Base-by-base conservation (phyloP, 768 basidiomycete species). In the Pulveroboletus frians region DNA sequence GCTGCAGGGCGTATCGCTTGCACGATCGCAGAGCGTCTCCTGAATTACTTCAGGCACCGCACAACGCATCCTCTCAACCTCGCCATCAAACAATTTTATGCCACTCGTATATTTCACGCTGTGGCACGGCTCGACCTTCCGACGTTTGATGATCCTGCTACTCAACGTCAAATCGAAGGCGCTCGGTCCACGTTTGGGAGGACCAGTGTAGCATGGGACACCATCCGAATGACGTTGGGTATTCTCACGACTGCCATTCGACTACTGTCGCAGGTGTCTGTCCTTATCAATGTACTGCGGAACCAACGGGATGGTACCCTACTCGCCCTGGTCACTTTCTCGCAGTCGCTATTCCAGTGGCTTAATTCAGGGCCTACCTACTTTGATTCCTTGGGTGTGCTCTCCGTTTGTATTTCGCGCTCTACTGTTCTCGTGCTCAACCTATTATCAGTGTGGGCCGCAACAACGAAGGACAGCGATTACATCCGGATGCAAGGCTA, bases 91-190 rank as follows among this genome's bases (percentile, higher is more conserved):
- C 74, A 71, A 49, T 76, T 77, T 61, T 88, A 84, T 60, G 73
- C 83, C 3, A 64, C 76, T 11, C 83, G 83, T 54, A 78, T 79
- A 46, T 88, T 88, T 63, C 70, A 72, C 27, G 81, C 84, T 9
- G 76, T 84, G 63, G 80, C 78, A 17, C 78, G 88, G 7, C 75
- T 91, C 29, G 88, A 91, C 62, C 73, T 89, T 2, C 85, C 87
- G 1, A 88, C 88, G 0, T 89, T 80, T 49, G 76, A 83, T 48
- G 84, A 88, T 63, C 74, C 83, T 5, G 74, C 76, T 7, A 71
- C 88, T 8, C 83, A 83, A 55, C 72, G 77, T 27, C 86, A 86
- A 56, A 68, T 90, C 21, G 78, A 85, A 46, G 66, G 77, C 23
- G 73, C 76, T n/a, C 71, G 73, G 48, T 64, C 71, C 5, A 69